Percentiles rank a stretch among this genome's conserved stretches.
These are phyloP conservation scores for Penicillium sp. DNA, from an alignment of 2,329 filamentous ascomycete species.

Conservation along the genomic window DNA sequence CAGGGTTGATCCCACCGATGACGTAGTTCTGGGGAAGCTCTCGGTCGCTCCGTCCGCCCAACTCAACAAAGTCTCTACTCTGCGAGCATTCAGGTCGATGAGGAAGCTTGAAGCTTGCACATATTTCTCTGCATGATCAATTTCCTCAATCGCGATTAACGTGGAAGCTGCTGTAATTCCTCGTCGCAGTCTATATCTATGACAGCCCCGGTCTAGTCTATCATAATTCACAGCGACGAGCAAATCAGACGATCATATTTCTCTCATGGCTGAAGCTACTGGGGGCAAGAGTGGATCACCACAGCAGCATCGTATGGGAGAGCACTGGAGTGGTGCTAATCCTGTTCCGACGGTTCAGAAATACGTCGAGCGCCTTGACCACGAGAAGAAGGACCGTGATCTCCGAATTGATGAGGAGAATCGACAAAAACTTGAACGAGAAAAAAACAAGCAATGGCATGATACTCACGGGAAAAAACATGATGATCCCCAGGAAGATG, in stretches of 20 bases:
- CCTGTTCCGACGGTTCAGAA: slow-evolving; percentile 84
- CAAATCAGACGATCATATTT: not conserved
- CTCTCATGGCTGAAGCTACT: not conserved
- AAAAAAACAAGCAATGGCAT: not conserved
- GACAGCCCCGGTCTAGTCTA: not conserved
- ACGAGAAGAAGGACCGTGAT: slow-evolving; percentile 75
- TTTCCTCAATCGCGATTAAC: not conserved
- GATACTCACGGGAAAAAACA: slow-evolving; percentile 26
- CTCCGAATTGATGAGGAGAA: slow-evolving; percentile 63
- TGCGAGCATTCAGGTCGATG: not conserved
- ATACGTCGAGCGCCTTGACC: slow-evolving; percentile 76
- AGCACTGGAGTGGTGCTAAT: slow-evolving; percentile 80
- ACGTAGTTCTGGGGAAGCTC: slow-evolving; percentile 23
- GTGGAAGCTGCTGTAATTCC: not conserved
- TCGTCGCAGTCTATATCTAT: not conserved
- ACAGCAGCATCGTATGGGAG: slow-evolving; percentile 50
- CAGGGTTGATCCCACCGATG: slow-evolving; percentile 20
- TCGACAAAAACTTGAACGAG: slow-evolving; percentile 18
- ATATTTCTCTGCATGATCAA: not conserved
- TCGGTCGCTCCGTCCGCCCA: slow-evolving; percentile 1
- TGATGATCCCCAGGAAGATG: slow-evolving; percentile 47
- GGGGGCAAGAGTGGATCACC: slow-evolving; percentile 10
- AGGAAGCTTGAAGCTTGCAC: not conserved
- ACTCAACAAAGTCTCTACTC: not conserved
- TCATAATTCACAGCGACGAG: not conserved